Conservation (phyloP, 331 rosid species). For the Malus hybrid region DNA sequence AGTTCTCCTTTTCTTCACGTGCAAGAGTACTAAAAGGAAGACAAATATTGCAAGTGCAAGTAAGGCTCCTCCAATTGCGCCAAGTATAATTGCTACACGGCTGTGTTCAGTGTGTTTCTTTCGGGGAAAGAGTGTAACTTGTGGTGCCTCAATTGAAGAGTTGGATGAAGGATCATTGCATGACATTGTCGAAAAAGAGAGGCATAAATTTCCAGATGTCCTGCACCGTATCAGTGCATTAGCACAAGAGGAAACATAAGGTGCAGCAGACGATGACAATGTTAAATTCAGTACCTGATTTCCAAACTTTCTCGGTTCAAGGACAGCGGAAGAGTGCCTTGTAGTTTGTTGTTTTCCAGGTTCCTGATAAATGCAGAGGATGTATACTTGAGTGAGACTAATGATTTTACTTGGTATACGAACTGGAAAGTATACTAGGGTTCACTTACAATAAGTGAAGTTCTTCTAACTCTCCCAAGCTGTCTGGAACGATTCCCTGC, state of each 20-base stretch:
- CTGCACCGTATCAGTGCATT: constrained; percentile 38
- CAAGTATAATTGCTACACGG: constrained; percentile 39
- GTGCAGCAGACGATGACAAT: not conserved
- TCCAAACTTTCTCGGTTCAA: constrained; percentile 66
- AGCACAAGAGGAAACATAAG: not conserved
- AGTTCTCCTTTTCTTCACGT: constrained; percentile 41
- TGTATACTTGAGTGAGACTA: constrained; percentile 1
- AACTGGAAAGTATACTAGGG: not conserved
- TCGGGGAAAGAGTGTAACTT: constrained; percentile 48
- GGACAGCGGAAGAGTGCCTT: constrained; percentile 72
- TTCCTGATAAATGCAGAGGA: constrained; percentile 39
- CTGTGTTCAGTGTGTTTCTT: constrained; percentile 31
- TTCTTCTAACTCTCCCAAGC: constrained; percentile 76
- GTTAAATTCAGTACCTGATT: constrained; percentile 42
- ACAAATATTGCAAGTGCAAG: constrained; percentile 34
- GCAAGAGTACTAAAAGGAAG: constrained; percentile 29
- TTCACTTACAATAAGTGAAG: constrained; percentile 72
- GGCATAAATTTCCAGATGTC: constrained; percentile 69
- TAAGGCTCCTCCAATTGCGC: constrained; percentile 51
- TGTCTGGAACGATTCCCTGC: constrained; percentile 67
- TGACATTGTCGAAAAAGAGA: constrained; percentile 56
- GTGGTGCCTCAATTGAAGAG: constrained; percentile 76
- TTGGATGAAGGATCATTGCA: constrained; percentile 46
- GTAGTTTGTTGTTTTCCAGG: constrained; percentile 74
- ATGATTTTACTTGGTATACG: not conserved